Conservation (phyloP, 2,329 filamentous ascomycete species). For the Exophiala sp. region DNA sequence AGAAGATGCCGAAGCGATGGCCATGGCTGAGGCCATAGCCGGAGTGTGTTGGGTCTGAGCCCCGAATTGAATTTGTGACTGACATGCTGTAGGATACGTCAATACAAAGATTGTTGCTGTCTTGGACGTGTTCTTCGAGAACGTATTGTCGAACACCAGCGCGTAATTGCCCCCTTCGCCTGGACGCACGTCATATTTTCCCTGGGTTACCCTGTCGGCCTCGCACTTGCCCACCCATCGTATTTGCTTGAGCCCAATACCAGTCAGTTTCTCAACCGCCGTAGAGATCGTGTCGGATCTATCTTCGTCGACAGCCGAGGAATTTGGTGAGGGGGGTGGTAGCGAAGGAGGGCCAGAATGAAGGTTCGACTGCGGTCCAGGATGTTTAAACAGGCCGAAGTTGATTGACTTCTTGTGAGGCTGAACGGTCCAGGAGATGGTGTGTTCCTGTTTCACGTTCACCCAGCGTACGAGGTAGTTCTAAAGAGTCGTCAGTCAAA, state of each 20-base stretch:
- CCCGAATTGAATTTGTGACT: conserved; percentile 39
- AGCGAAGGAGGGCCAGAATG: conserved; percentile 46
- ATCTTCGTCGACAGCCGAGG: conserved; percentile 35
- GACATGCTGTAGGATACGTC: conserved; percentile 75
- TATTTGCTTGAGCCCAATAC: conserved; percentile 57
- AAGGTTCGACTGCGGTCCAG: conserved; percentile 56
- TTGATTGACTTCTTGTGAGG: conserved; percentile 98
- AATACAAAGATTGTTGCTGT: conserved; percentile 90
- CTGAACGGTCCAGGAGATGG: conserved; percentile 95
- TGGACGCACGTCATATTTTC: conserved; percentile 70
- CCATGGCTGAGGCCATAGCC: conserved; percentile 45
- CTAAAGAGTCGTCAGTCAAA: conserved; percentile 43
- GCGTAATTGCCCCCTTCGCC: conserved; percentile 89
- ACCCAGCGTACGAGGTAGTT: conserved; percentile 98
- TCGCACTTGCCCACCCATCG: conserved; percentile 91
- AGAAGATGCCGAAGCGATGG: conserved; percentile 20
- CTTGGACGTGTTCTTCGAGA: conserved; percentile 91
- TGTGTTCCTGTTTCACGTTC: conserved; percentile 80
- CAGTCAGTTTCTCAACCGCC: conserved; percentile 59
- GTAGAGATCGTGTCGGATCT: conserved; percentile 48
- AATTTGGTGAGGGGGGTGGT: conserved; percentile 39
- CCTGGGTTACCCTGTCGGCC: conserved; percentile 89
- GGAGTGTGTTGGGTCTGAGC: conserved; percentile 48
- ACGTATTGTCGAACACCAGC: conserved; percentile 96
- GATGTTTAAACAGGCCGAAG: conserved; percentile 96